Base-by-base conservation (phyloP, 306 rosid genomes). In the Begonia masoniana region DNA sequence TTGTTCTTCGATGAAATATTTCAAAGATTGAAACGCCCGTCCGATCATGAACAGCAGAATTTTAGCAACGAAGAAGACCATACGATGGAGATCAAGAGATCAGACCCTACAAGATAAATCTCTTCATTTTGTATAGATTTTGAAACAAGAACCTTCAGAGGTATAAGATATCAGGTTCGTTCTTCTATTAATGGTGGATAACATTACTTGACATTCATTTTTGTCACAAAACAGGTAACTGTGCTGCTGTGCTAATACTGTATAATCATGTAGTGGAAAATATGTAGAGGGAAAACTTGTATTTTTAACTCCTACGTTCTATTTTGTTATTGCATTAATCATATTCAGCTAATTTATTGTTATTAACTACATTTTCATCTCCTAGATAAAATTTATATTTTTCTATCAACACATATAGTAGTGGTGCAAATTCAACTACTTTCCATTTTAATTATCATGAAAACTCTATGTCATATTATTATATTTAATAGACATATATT, bases 1-100 rank as follows among this genome's bases (percentile, higher is more conserved):
- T n/a, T n/a, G n/a, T n/a, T n/a, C n/a, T 96, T 91, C 6, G 99
- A 91, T 59, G 94, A 86, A 56, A 83, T 91, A 70, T 86, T 91
- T 64, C 99, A 86, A 72, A 77, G 92, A 79, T 71, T 86, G 72
- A 91, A 81, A 45, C 82, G 67, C 55, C 94, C 94, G 19, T 77
- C 92, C 15, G 82, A 71, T 26, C 36, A 26, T 26, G 36, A 26
- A 43, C 79, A 56, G 51, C 71, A 36, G 54, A 61, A 52, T 66
- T 41, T 71, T 58, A 64, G 60, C 15, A 75, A 70, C 2, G 75
- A 72, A 9, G 92, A 74, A 48, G 77, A 72, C 55, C 13, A 45
- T 10, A 10, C 48, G 3, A 56, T 10, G 41, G 73, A 54, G 53
- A 41, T 52, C 50, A 65, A 63, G 74, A 54, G 63, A 43, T 66